A percentile compares a stretch with the other conserved stretches of the same genome.
phyloP scores from a whole-genome alignment of 805 yeast genomes.

The Wickerhamiella kurtzmanii region DNA sequence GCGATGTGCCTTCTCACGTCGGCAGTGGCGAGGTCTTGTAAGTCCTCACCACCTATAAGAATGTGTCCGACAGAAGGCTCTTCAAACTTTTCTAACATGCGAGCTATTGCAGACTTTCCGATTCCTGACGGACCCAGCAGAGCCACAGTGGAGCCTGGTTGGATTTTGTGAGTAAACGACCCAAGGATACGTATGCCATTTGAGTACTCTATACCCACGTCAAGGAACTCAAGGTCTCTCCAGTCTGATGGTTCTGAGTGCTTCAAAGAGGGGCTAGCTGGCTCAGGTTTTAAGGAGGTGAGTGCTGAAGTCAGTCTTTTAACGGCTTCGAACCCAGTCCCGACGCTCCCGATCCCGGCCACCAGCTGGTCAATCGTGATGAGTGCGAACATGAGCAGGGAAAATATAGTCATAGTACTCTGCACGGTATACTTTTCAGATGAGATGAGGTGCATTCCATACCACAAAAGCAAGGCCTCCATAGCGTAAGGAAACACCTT shows the following conservation, averaged over 20 bases:
- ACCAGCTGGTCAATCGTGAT: slow-evolving; percentile 48
- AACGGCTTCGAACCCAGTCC: slow-evolving; percentile 46
- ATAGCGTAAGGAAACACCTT: slow-evolving; percentile 43
- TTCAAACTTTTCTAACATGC: slow-evolving; percentile 44
- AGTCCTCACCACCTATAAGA: slow-evolving; percentile 34
- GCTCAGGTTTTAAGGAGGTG: not conserved
- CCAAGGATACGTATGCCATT: slow-evolving; percentile 26
- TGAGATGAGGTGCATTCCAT: slow-evolving; percentile 64
- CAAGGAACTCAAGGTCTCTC: slow-evolving; percentile 7
- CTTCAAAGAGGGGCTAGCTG: not conserved
- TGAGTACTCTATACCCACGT: slow-evolving; percentile 11
- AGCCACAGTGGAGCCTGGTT: slow-evolving; percentile 41
- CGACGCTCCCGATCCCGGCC: slow-evolving; percentile 60
- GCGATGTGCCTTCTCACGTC: slow-evolving; percentile 43
- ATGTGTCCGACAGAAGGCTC: slow-evolving; percentile 30
- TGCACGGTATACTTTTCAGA: slow-evolving; percentile 38
- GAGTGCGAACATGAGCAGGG: slow-evolving; percentile 61
- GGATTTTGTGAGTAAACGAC: slow-evolving; percentile 32
- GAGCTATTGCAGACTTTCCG: slow-evolving; percentile 73
- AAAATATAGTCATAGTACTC: slow-evolving; percentile 55
- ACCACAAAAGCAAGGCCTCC: slow-evolving; percentile 63
- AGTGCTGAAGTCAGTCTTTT: slow-evolving; percentile 11
- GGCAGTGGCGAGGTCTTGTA: slow-evolving; percentile 33
- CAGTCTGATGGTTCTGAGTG: slow-evolving; percentile 4
- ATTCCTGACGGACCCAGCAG: slow-evolving; percentile 79